Evolutionary conservation across 2,329 filamentous ascomycete species (phyloP).

Genomic region (Akanthomyces dipterigenus): DNA sequence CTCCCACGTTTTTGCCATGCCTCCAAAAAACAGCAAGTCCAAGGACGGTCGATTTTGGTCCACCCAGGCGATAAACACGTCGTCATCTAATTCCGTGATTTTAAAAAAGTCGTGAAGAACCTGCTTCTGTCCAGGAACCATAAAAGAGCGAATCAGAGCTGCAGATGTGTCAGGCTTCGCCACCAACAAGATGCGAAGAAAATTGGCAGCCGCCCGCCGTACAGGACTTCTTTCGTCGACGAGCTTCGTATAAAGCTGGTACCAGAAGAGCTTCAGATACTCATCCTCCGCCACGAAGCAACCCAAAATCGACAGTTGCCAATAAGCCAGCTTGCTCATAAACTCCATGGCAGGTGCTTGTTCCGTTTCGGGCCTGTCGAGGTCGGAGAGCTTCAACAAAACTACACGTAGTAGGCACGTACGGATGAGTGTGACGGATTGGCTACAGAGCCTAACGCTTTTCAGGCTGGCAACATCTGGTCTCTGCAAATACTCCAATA

Average conservation of each 20-base stretch:
- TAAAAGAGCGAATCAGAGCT: slow-evolving; percentile 64
- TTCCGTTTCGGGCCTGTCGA: slow-evolving; percentile 57
- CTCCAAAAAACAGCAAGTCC: slow-evolving; percentile 74
- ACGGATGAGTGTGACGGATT: slow-evolving; percentile 71
- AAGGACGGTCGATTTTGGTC: slow-evolving; percentile 73
- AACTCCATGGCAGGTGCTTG: slow-evolving; percentile 62
- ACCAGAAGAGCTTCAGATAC: slow-evolving; percentile 80
- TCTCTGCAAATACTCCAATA: slow-evolving; percentile 83
- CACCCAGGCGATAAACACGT: slow-evolving; percentile 81
- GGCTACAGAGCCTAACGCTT: slow-evolving; percentile 82
- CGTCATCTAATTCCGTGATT: slow-evolving; percentile 81
- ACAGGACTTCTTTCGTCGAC: slow-evolving; percentile 63
- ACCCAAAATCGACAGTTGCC: slow-evolving; percentile 85
- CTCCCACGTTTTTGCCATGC: slow-evolving; percentile 79
- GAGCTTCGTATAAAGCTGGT: slow-evolving; percentile 84
- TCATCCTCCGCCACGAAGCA: slow-evolving; percentile 73
- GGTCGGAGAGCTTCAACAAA: slow-evolving; percentile 74
- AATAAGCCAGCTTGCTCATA: slow-evolving; percentile 83
- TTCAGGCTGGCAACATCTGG: slow-evolving; percentile 77
- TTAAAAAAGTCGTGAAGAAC: slow-evolving; percentile 74
- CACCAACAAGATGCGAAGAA: slow-evolving; percentile 88
- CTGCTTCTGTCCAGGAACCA: slow-evolving; percentile 62
- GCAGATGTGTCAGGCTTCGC: slow-evolving; percentile 84
- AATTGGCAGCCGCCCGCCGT: slow-evolving; percentile 68
- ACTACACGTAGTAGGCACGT: slow-evolving; percentile 72